Conservation (phyloP, 352 stramenopile species). For the Globisporangium mamillatum region DNA sequence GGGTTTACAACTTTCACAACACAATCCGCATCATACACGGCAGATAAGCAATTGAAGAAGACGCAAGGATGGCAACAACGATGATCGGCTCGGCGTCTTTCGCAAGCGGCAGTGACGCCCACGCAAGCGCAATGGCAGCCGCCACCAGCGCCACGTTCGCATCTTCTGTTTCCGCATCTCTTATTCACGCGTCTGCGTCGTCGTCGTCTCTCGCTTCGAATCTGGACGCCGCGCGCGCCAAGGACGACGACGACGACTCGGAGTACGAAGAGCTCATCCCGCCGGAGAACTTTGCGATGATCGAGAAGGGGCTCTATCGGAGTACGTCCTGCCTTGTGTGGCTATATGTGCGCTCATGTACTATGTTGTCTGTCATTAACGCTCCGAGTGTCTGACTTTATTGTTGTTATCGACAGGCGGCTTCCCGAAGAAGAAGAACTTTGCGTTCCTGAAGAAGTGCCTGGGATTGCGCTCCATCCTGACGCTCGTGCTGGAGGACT, state of each 20-base stretch:
- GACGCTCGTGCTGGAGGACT: constrained; percentile 86
- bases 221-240: constrained; percentile 14
- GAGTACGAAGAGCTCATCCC: constrained; percentile 85
- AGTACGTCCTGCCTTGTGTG: constrained; percentile 32
- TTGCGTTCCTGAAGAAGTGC: constrained; percentile 76
- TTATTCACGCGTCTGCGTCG: background rate
- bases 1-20: background rate
- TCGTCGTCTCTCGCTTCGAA: background rate
- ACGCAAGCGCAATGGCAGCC: background rate
- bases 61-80: background rate
- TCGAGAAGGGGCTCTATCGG: constrained; percentile 83
- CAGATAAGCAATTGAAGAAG: background rate
- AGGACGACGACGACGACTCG: constrained; percentile 60
- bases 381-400: background rate
- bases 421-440: constrained; percentile 90
- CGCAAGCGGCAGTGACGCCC: background rate
- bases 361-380: background rate
- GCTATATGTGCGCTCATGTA: background rate
- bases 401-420: constrained; percentile 30
- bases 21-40: background rate
- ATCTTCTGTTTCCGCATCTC: background rate
- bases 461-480: constrained; percentile 80
- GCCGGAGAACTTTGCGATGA: constrained; percentile 88
- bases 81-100: background rate
- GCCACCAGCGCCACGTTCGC: background rate